Evolutionary conservation across 2,329 filamentous ascomycete species (phyloP).

Genomic region (Iodosphaeria phyllophila): DNA sequence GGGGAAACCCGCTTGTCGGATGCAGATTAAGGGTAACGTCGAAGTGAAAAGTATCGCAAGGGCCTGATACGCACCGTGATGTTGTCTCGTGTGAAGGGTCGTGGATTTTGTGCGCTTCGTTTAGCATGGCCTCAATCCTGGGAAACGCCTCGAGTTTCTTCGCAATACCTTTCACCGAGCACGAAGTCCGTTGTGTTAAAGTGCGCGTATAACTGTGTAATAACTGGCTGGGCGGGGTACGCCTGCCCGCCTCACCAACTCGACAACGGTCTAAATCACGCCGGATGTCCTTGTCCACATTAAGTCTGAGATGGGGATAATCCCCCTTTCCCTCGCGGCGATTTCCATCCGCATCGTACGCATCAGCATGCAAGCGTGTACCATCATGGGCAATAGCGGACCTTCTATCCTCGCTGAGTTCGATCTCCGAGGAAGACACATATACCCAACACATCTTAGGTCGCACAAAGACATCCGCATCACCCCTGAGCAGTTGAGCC

Average conservation of each 20-base stretch:
- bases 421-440: slow-evolving; percentile 32
- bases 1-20: slow-evolving; percentile 35
- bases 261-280: slow-evolving; percentile 27
- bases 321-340: slow-evolving; percentile 11
- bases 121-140: slow-evolving; percentile 31
- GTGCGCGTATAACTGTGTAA: slow-evolving; percentile 39
- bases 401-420: slow-evolving; percentile 20
- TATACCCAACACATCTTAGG: slow-evolving; percentile 42
- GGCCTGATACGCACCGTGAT: slow-evolving; percentile 16
- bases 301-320: slow-evolving; percentile 38
- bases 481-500: slow-evolving; percentile 32
- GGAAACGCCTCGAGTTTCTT: slow-evolving; percentile 41
- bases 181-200: slow-evolving; percentile 34
- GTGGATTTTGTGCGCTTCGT: slow-evolving; percentile 26
- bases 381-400: slow-evolving; percentile 3
- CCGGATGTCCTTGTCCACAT: slow-evolving; percentile 27
- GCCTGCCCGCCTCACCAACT: too few species aligned
- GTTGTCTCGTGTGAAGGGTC: slow-evolving; percentile 12
- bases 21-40: slow-evolving; percentile 40
- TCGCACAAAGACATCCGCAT: slow-evolving; percentile 31
- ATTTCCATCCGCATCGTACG: slow-evolving; percentile 9
- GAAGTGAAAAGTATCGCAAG: slow-evolving; percentile 42
- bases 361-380: slow-evolving; percentile 8
- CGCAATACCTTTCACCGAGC: slow-evolving; percentile 31
- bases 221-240: slow-evolving; percentile 19